Base-by-base conservation (phyloP, 768 basidiomycete genomes). In the Pholiota molesta region DNA sequence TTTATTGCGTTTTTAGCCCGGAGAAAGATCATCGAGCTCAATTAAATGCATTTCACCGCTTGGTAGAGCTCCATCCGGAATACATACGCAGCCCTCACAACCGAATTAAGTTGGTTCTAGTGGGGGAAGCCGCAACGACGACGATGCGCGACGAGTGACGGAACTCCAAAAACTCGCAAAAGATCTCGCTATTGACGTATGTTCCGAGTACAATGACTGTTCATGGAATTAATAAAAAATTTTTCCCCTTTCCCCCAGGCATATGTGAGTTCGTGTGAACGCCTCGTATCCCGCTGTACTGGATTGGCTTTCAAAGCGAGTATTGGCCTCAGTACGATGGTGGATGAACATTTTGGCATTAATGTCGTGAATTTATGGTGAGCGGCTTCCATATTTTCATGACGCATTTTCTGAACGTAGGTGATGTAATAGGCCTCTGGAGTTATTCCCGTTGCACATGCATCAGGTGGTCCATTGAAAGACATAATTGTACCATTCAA, bases 341-440 rank as follows among this genome's bases (percentile, higher is more conserved):
- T 95, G 0, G 95, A 99, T 70, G 97, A 99, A 74, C 97, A 99
- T 72, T 99, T 99, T 64, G 97, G 97, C 2, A 99, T 99, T 73
- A 97, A 95, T 67, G 83, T 99, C 39, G 97, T 8, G 97, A 99
- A 73, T 97, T 92, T 68, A 97, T 99, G 96, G 96, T 92, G 53
- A 65, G 84, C 73, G 5, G 17, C 10, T 52, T n/a, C 17, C 33
- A 49, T 33, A 33, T 47, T 10, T 47, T n/a, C 26, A 17, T 49
- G 39, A 21, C 51, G 23, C 39, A 19, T 44, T 8, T 39, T 28
- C 45, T 23, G 9, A 16, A 11, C 47, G 11, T 42, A 19, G 23
- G 21, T 17, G 23, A 51, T 45, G 29, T 37, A n/a, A 39, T 53
- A 98, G 96, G 96, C 95, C 10, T 95, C 97, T 3, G 97, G 97